Evolutionary conservation across 140 eudicot genomes (phyloP).

Genomic region (Ambrosia hybrid): DNA sequence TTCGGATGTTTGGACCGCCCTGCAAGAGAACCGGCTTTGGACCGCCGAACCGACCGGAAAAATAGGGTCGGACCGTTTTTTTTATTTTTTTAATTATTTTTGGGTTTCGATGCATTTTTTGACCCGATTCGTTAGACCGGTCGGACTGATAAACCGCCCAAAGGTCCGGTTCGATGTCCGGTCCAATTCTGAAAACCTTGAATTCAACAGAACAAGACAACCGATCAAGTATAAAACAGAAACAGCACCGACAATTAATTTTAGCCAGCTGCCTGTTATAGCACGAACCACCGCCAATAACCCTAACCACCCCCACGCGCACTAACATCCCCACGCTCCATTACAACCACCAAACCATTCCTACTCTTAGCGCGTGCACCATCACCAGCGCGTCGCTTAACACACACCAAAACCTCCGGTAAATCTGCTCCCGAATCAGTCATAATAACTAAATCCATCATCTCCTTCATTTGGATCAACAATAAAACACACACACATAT

Average conservation of each 20-base stretch:
- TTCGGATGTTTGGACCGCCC: no score
- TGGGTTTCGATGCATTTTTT: no score
- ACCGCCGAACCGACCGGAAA: no score
- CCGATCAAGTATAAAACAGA: background rate
- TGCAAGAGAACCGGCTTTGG: no score
- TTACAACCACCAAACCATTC: no score
- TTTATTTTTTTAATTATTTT: no score
- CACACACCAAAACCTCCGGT: slow-evolving; percentile 16
- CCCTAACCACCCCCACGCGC: slow-evolving; percentile 20
- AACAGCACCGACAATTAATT: slow-evolving; percentile 21
- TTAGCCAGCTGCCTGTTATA: slow-evolving; percentile 26
- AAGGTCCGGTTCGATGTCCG: no score
- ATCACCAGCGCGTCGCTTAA: slow-evolving; percentile 20
- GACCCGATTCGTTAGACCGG: no score
- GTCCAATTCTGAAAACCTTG: no score
- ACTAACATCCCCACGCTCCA: background rate
- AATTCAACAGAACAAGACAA: no score
- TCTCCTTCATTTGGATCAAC: slow-evolving; percentile 5
- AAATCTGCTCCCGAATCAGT: slow-evolving; percentile 26
- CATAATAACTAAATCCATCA: slow-evolving; percentile 5
- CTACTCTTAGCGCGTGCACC: background rate
- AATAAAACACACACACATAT: background rate
- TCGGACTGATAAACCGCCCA: no score
- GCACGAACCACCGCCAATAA: slow-evolving; percentile 18
- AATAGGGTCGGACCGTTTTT: no score